Base-by-base conservation (phyloP, 2,329 filamentous ascomycete genomes). In the Fusarium sublunatum region DNA sequence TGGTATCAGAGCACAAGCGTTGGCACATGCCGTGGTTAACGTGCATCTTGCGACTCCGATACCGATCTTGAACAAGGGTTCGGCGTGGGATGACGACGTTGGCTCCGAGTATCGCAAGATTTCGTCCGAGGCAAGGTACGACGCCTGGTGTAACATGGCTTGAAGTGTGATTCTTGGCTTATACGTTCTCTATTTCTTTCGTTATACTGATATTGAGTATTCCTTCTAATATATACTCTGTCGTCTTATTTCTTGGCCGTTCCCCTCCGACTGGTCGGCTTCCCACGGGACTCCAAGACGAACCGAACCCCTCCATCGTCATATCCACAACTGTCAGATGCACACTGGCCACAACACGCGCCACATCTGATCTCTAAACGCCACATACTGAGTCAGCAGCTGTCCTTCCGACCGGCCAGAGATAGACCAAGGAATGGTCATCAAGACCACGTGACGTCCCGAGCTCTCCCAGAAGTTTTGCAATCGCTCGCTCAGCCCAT, bases 401-500 rank as follows among this genome's bases (percentile, higher is more conserved):
- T 19, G 19, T 19, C 61, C 61, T 50, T 60, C 63, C 60, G 63
- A 43, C 63, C 63, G 63, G 54, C 68, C 68, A 71, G 59, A 54
- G 51, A 70, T 59, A 53, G 48, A 41, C 44, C 44, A 58, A 65
- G 68, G 29, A 71, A 71, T 71, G 67, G 69, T 70, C 63, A 71
- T 71, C 69, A 71, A 57, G n/a, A 47, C 58, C 74, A 76, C 74
- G 75, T 77, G 75, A 76, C 53, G 54, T 70, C 44, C 67, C 70
- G 67, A 70, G 66, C 72, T 68, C 64, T 67, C 69, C 67, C 69
- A 67, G 65, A 72, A 68, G 56, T 72, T 73, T 70, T 69, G 64
- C 65, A 56, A 56, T 51, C 65, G 66, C 58, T 65, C 32, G 48
- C 66, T 69, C 64, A 75, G 72, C 73, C 69, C 68, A 69, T 73